phyloP scores from a whole-genome alignment of 2,329 filamentous ascomycete species.

The Colletotrichum camelliae region DNA sequence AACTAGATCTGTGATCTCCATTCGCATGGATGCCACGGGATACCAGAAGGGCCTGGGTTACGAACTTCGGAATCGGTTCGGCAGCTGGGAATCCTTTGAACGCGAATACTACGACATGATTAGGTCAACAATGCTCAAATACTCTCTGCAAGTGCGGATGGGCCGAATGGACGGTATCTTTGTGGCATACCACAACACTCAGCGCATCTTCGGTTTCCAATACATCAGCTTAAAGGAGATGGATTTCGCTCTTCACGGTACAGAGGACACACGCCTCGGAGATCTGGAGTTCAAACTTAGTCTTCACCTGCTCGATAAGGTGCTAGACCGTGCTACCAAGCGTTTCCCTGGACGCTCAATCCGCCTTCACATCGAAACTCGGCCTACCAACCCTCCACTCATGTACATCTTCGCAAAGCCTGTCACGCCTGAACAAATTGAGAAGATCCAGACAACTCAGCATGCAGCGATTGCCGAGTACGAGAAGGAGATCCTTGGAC shows the following conservation, averaged over 20 bases:
- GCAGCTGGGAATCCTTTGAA: conserved; percentile 90
- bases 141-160: conserved; percentile 95
- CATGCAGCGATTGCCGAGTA: conserved; percentile 71
- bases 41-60: conserved; percentile 83
- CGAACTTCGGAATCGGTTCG: conserved; percentile 78
- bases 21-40: conserved; percentile 82
- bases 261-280: conserved; percentile 69
- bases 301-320: conserved; percentile 77
- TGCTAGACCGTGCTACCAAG: conserved; percentile 76
- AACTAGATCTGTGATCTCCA: conserved; percentile 87
- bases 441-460: conserved; percentile 73
- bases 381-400: conserved; percentile 62
- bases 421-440: conserved; percentile 74
- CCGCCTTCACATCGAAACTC: conserved; percentile 82
- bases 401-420: conserved; percentile 94
- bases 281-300: conserved; percentile 87
- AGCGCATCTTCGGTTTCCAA: conserved; percentile 97
- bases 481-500: conserved; percentile 65
- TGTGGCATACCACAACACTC: conserved; percentile 92
- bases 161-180: conserved; percentile 99
- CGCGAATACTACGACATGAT: conserved; percentile 98
- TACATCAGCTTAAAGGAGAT: conserved; percentile 88
- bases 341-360: conserved; percentile 79
- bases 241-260: conserved; percentile 88
- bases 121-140: conserved; percentile 91